Conservation (phyloP, 257 asterid genomes). For the Lycium ferocissimum region DNA sequence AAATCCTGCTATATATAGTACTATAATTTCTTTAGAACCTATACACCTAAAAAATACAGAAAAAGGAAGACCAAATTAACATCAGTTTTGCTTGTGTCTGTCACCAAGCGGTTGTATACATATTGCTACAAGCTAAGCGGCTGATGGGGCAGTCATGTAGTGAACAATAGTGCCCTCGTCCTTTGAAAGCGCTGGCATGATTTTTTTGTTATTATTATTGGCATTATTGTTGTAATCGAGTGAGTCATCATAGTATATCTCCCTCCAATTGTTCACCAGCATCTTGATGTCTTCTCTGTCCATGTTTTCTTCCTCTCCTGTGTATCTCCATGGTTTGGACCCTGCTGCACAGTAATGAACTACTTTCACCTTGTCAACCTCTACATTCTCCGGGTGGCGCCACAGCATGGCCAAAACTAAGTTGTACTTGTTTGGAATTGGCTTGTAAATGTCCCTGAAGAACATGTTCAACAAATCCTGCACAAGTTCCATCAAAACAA, state of each 20-base stretch:
- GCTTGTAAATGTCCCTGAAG: constrained; percentile 28
- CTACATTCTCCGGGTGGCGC: constrained; percentile 35
- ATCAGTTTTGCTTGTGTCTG: not conserved
- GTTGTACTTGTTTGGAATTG: constrained; percentile 33
- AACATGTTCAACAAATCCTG: constrained; percentile 34
- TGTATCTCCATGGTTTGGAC: constrained; percentile 34
- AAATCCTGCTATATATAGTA: too few relatives aligned
- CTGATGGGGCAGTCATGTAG: constrained; percentile 26
- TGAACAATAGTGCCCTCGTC: not conserved
- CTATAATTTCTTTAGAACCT: not conserved
- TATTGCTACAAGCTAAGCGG: constrained; percentile 12
- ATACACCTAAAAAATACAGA: not conserved
- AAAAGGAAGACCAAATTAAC: too few relatives aligned
- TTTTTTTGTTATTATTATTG: not conserved
- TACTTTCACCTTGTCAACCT: constrained; percentile 28
- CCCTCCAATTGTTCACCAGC: constrained; percentile 29
- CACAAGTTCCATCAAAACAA: not conserved
- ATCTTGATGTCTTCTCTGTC: constrained; percentile 31
- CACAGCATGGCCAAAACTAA: constrained; percentile 33
- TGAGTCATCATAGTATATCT: constrained; percentile 22
- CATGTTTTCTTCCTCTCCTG: constrained; percentile 30
- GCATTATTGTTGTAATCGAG: not conserved
- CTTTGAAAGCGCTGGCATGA: not conserved
- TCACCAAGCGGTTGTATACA: not conserved
- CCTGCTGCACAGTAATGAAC: constrained; percentile 36